Conservation (phyloP, 2,329 filamentous ascomycete species). For the Fusarium pseudoanthophilum region DNA sequence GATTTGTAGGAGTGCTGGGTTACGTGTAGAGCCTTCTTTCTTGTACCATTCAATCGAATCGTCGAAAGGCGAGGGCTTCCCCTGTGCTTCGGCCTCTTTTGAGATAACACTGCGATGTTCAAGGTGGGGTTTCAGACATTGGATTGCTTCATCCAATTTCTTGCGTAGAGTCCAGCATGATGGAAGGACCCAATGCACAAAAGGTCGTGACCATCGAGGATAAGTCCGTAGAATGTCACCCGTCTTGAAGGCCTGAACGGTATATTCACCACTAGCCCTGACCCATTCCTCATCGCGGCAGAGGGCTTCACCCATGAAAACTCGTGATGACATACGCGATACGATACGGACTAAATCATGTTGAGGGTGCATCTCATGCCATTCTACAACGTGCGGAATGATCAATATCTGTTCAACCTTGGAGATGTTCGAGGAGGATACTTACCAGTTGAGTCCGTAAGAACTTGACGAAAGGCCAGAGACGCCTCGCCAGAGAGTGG, state of each 20-base stretch:
- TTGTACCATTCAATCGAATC: slow-evolving; percentile 68
- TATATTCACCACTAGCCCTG: slow-evolving; percentile 57
- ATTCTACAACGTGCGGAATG: not conserved
- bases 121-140: not conserved
- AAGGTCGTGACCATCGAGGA: slow-evolving; percentile 56
- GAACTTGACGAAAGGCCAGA: not conserved
- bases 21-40: slow-evolving; percentile 50
- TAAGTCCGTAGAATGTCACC: slow-evolving; percentile 50
- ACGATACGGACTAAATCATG: not conserved
- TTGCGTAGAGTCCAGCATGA: slow-evolving; percentile 46
- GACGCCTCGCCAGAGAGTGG: not conserved
- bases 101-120: slow-evolving; percentile 49
- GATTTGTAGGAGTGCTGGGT: slow-evolving; percentile 32
- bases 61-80: not conserved
- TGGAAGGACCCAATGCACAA: slow-evolving; percentile 58
- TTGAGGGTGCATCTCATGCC: not conserved
- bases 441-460: not conserved
- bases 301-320: slow-evolving; percentile 54
- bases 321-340: slow-evolving; percentile 42
- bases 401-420: not conserved
- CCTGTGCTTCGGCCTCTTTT: not conserved
- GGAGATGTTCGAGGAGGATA: rapidly evolving
- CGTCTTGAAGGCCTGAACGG: slow-evolving; percentile 52
- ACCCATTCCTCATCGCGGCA: slow-evolving; percentile 59
- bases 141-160: slow-evolving; percentile 44